Conservation (phyloP, 306 rosid genomes). For the Parietaria judaica region DNA sequence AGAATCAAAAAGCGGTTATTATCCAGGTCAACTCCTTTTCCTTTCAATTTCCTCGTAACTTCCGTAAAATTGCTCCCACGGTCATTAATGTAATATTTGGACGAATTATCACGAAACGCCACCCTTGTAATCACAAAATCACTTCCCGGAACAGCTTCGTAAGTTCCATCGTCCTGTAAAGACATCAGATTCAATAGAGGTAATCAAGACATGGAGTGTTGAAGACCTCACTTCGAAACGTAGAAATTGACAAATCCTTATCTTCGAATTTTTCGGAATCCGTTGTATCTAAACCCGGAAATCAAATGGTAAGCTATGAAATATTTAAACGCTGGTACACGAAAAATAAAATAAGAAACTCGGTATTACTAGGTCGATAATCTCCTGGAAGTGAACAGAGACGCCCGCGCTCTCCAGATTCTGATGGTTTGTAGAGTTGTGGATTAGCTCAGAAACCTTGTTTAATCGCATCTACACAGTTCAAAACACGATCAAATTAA, state of each 20-base stretch:
- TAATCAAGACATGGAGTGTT: neutral
- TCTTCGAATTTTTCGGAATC: too few relatives aligned
- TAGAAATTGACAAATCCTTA: neutral
- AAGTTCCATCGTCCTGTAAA: conserved; percentile 64
- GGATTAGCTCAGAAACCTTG: conserved; percentile 96
- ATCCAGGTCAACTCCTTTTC: conserved; percentile 95
- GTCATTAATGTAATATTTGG: conserved; percentile 78
- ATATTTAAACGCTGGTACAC: neutral
- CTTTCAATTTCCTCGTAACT: conserved; percentile 90
- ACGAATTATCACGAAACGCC: conserved; percentile 87
- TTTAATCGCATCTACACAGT: conserved; percentile 74
- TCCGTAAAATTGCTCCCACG: conserved; percentile 84
- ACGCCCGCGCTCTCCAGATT: conserved; percentile 96
- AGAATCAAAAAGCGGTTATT: conserved; percentile 91
- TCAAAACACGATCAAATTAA: neutral
- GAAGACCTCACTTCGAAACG: neutral
- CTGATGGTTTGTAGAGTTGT: conserved; percentile 83
- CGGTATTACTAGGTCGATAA: conserved; percentile 60
- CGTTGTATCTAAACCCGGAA: too few relatives aligned
- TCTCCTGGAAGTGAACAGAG: conserved; percentile 91
- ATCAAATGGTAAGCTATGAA: too few relatives aligned
- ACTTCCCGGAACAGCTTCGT: conserved; percentile 73
- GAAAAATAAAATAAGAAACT: conserved; percentile 1
- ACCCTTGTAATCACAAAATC: conserved; percentile 79
- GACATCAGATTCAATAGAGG: too few relatives aligned